Evolutionary conservation across 345 rosid genomes (phyloP), one percentile per base, ranked within the genome.

Genomic region (Citrus unshiu): DNA sequence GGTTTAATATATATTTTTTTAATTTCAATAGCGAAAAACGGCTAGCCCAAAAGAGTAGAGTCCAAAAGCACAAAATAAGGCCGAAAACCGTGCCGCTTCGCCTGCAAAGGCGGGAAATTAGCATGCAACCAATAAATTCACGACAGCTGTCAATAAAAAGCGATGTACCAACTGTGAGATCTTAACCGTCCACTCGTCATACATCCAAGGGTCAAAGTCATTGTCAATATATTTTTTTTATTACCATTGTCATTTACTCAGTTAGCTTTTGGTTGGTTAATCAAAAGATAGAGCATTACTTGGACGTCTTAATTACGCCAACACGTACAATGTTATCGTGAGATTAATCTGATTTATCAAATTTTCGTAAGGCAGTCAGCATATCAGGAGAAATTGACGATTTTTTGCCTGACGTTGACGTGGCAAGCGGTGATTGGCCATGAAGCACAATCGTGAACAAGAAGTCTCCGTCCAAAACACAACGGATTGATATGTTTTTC

Each of bases 301-400:
- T 81, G 60, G 54, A 69, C 81, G 79, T 78, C 72, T 82, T 68
- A 74, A 62, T 68, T 78, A 74, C 61, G 61, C 72, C 71, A 39
- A 43, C 39, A 9, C 13, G n/a, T 16, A 77, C 69, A 14, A 30
- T 76, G 64, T 5, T 30, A 6, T 63, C 39, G 70, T 22, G 70
- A 35, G 70, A 67, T 37, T 43, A 37, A 22, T 37, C 3, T 4
- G 71, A 37, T 67, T 14, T 37, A 16, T 67, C 29, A 67, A 7
- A 27, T 35, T 37, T 9, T 37, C 29, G 16, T 67, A 22, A 1
- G 13, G 34, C 2, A 7, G 27, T 66, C 8, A 2, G 13, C 27
- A 8, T 66, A 1, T 19, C 46, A n/a, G 46, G 70, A 34, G 22
- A 8, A 35, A 22, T 66, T 35, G 70, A 37, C 37, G 37, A 35